Conservation (phyloP, 352 stramenopile genomes). For the Elongisporangium anandrum region DNA sequence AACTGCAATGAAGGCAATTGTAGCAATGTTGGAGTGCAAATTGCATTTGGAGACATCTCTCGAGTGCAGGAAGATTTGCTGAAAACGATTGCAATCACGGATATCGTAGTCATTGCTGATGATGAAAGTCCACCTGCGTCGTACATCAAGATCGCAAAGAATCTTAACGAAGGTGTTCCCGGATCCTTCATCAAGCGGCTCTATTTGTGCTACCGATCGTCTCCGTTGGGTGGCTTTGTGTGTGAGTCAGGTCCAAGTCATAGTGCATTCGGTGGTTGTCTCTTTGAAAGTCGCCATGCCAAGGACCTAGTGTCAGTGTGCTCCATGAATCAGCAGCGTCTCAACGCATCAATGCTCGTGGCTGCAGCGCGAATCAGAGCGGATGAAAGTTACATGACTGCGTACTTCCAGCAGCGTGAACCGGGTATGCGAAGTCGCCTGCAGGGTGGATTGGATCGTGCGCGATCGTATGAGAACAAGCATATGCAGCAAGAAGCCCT, state of each 20-base stretch:
- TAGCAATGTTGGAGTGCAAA: constrained; percentile 16
- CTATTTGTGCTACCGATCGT: constrained; percentile 53
- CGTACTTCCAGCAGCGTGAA: constrained; percentile 45
- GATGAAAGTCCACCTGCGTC: constrained; percentile 18
- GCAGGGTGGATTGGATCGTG: constrained; percentile 41
- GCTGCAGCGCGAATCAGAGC: constrained; percentile 8
- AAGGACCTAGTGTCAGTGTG: constrained; percentile 2
- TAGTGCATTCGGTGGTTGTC: constrained; percentile 61
- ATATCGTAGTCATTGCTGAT: constrained; percentile 42
- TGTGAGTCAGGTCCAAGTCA: constrained; percentile 38
- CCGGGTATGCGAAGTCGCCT: constrained; percentile 40
- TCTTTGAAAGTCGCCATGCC: constrained; percentile 51
- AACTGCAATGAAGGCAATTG: constrained; percentile 31
- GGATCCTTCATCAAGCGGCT: constrained; percentile 20
- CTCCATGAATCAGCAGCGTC: constrained; percentile 21
- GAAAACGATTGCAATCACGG: constrained; percentile 50
- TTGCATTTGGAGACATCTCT: constrained; percentile 24
- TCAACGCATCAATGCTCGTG: constrained; percentile 12
- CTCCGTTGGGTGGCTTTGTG: constrained; percentile 50
- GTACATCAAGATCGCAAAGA: constrained; percentile 48
- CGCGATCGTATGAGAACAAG: constrained; percentile 57
- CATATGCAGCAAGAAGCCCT: constrained; percentile 65
- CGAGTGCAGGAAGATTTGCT: constrained; percentile 15
- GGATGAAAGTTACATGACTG: constrained; percentile 31
- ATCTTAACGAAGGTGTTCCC: constrained; percentile 44